Conservation (phyloP, 1,139 yeast genomes). For the Suhomyces maxii region DNA sequence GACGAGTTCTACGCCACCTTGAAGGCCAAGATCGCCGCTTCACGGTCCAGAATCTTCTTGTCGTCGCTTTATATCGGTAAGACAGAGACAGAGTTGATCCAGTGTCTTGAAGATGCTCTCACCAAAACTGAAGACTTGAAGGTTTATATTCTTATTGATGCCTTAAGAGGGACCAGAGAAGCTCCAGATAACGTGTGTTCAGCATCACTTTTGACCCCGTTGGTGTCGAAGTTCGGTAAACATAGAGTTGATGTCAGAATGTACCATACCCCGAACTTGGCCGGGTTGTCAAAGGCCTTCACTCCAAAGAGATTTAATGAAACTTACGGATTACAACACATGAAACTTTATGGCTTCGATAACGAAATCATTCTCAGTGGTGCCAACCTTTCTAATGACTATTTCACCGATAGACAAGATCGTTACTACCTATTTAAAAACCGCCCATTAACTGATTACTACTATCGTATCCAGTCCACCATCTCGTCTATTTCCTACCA, state of each 20-base stretch:
- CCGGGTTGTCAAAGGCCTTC: conserved; percentile 61
- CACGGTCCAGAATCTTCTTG: conserved; percentile 67
- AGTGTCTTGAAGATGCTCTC: conserved; percentile 61
- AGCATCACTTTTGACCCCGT: conserved; percentile 69
- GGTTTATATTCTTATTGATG: conserved; percentile 80
- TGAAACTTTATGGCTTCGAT: conserved; percentile 95
- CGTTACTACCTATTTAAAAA: conserved; percentile 76
- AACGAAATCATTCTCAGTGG: conserved; percentile 87
- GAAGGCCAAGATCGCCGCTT: conserved; percentile 51
- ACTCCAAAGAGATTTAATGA: conserved; percentile 88
- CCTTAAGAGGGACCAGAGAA: conserved; percentile 90
- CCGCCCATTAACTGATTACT: conserved; percentile 64
- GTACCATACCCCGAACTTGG: conserved; percentile 86
- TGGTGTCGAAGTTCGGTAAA: conserved; percentile 65
- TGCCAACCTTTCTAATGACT: conserved; percentile 87
- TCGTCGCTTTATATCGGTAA: conserved; percentile 89
- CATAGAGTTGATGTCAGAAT: conserved; percentile 76
- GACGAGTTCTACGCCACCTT: conserved; percentile 64
- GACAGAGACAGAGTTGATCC: conserved; percentile 69
- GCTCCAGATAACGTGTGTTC: conserved; percentile 71
- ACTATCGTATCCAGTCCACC: conserved; percentile 64
- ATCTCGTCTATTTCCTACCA: conserved; percentile 71
- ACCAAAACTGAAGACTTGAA: conserved; percentile 56
- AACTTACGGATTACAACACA: conserved; percentile 92
- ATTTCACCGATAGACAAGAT: conserved; percentile 95